phyloP scores from a whole-genome alignment of 2,329 filamentous ascomycete genomes.

The Apiospora rasikravindrae region DNA sequence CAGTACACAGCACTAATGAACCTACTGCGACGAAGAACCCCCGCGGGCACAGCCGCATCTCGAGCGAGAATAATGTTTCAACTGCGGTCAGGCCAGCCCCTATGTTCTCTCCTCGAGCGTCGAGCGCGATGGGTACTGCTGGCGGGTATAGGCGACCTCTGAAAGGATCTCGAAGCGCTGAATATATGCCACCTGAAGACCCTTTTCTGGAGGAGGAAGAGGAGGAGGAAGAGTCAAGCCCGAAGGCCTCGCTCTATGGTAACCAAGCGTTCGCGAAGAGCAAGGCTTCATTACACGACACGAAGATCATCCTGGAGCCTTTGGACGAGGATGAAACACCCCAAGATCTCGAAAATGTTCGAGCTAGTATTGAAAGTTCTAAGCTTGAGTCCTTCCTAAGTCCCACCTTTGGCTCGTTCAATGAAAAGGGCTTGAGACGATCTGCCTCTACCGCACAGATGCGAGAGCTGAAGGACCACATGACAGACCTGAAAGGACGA shows the following conservation, averaged over 20 bases:
- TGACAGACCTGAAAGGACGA: slow-evolving; percentile 83
- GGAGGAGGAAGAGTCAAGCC: background rate
- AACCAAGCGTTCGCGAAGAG: slow-evolving; percentile 31
- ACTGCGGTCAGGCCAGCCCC: slow-evolving; percentile 46
- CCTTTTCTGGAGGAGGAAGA: background rate
- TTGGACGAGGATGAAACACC: slow-evolving; percentile 58
- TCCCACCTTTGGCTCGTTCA: slow-evolving; percentile 49
- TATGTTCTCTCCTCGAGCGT: slow-evolving; percentile 60
- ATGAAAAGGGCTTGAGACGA: slow-evolving; percentile 60
- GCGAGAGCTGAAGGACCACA: slow-evolving; percentile 78
- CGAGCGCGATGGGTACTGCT: slow-evolving; percentile 67
- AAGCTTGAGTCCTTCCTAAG: slow-evolving; percentile 48
- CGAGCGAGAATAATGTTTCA: slow-evolving; percentile 64
- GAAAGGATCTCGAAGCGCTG: slow-evolving; percentile 49
- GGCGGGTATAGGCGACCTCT: slow-evolving; percentile 61
- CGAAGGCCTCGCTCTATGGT: slow-evolving; percentile 26
- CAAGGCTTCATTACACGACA: slow-evolving; percentile 45
- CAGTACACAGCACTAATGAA: slow-evolving; percentile 40
- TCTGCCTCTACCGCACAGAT: slow-evolving; percentile 77
- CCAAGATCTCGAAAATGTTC: slow-evolving; percentile 32
- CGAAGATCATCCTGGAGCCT: slow-evolving; percentile 55
- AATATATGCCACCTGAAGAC: slow-evolving; percentile 37
- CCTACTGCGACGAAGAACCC: slow-evolving; percentile 31
- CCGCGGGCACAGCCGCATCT: slow-evolving; percentile 62
- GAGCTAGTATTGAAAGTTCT: slow-evolving; percentile 35